A percentile compares a stretch with the other conserved stretches of the same genome.
These are phyloP conservation scores for Pseudozyma flocculosa DNA, from an alignment of 1,284 basidiomycete species.

Conservation along the genomic window DNA sequence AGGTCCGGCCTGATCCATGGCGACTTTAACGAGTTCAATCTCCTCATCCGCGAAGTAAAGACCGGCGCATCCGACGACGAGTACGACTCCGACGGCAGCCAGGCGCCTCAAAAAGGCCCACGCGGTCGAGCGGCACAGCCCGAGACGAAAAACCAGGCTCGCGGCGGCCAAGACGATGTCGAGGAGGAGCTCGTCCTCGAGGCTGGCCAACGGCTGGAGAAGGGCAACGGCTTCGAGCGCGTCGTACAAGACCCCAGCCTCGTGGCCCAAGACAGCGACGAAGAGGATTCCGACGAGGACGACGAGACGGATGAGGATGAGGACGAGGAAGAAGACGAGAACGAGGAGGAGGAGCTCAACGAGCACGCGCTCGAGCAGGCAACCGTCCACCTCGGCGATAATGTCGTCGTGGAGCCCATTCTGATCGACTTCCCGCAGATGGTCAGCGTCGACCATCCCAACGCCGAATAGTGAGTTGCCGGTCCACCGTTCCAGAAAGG, in stretches of 20 bases:
- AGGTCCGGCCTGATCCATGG: conserved; percentile 92
- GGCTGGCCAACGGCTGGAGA: conserved; percentile 31
- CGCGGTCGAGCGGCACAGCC: conserved; percentile 4
- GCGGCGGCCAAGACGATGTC: not conserved
- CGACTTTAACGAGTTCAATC: conserved; percentile 99
- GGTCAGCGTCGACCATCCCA: conserved; percentile 94
- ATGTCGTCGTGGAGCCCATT: conserved; percentile 73
- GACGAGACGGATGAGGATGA: conserved; percentile 29
- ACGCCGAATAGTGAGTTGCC: conserved; percentile 83
- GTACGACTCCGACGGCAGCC: conserved; percentile 10
- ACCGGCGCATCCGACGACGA: conserved; percentile 17
- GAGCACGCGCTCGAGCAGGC: conserved; percentile 69
- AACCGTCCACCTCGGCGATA: conserved; percentile 71
- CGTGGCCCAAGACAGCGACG: conserved; percentile 4
- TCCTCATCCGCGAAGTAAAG: conserved; percentile 71
- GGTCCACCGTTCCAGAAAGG: too few relatives aligned
- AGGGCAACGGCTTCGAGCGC: conserved; percentile 49
- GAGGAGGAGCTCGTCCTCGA: conserved; percentile 5
- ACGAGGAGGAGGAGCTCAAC: conserved; percentile 20
- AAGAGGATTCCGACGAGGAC: conserved; percentile 7
- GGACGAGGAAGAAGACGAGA: conserved; percentile 19
- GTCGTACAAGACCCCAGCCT: conserved; percentile 15
- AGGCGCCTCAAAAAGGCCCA: conserved; percentile 5
- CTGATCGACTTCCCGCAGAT: conserved; percentile 99
- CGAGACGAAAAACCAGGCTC: not conserved